Evolutionary conservation across 345 rosid species (phyloP), one percentile per base, ranked within the genome.

Genomic region (Leavenworthia alabamica): DNA sequence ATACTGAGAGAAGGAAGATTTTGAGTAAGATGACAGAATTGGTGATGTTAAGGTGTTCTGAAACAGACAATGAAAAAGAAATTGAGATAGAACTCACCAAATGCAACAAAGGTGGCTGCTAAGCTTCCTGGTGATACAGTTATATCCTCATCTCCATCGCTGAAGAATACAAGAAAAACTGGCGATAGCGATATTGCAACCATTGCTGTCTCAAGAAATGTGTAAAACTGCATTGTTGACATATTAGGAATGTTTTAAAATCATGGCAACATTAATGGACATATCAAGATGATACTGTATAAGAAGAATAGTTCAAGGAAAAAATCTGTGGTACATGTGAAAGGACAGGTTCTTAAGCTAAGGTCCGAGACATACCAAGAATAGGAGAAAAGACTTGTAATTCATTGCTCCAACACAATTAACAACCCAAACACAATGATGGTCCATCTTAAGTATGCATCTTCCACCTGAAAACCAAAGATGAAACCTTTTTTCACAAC

Each of bases 391-490:
- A 70, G 79, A 81, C 73, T 88, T 88, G 78, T 88, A 88, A 59
- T 88, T 86, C 73, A 79, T 78, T 28, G 90, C 96, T 17, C 93
- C 96, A 55, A 86, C 93, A 67, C 90, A 86, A 49, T 88, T 88
- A 22, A 88, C 93, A 39, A 88, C 96, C 96, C 96, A 88, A 37
- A 88, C 88, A 75, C 96, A 88, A 45, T 88, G 96, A 77, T 88
- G 93, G 53, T 88, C 93, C 93, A 88, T 83, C 77, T 88, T 88
- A 36, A 86, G 77, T 67, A 88, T 84, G 65, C 93, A 88, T 69
- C 93, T 83, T 48, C 81, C 80, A 74, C 96, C 96, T 88, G 77
- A 62, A 68, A 77, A 7, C 52, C 54, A 56, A 24, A 82, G 36
- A 67, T 44, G 33, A 64, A 58, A 69, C n/a, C 17, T 42, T 39